A percentile compares a stretch with the other conserved stretches of the same genome.
Conservation (phyloP, 331 rosid genomes). For the Erythrophleum ivorense region DNA sequence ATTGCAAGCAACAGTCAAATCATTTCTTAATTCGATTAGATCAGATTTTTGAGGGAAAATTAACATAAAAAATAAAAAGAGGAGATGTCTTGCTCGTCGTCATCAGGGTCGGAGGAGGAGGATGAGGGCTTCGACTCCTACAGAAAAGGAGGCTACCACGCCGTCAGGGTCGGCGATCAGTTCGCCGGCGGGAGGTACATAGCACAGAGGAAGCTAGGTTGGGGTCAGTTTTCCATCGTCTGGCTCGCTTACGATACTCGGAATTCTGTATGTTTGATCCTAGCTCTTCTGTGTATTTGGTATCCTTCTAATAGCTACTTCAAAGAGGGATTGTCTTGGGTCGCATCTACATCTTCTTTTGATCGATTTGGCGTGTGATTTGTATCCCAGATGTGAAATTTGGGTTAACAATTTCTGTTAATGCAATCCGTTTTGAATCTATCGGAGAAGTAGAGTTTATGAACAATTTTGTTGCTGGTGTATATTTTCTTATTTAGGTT, state of each 20-base stretch:
- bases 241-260: constrained; percentile 95
- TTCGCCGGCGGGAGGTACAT: constrained; percentile 88
- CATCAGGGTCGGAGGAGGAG: constrained; percentile 93
- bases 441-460: background rate
- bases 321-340: constrained; percentile 1
- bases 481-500: background rate
- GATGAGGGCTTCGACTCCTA: constrained; percentile 91
- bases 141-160: constrained; percentile 96
- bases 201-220: constrained; percentile 93
- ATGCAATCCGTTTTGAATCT: constrained; percentile 24
- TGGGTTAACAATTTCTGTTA: background rate
- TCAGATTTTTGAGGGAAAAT: constrained; percentile 32
- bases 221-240: constrained; percentile 99
- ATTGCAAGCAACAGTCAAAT: constrained; percentile 31
- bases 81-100: constrained; percentile 83
- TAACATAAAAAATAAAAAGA: background rate
- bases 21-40: constrained; percentile 33
- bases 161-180: constrained; percentile 88
- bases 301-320: background rate
- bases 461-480: background rate
- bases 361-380: constrained; percentile 35
- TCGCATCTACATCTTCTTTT: background rate
- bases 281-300: background rate
- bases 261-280: constrained; percentile 59
- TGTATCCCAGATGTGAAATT: constrained; percentile 21